Percentiles rank a stretch among this genome's conserved stretches.
phyloP scores from a whole-genome alignment of 1,284 basidiomycete genomes.

The Cutaneotrichosporon cutaneum region DNA sequence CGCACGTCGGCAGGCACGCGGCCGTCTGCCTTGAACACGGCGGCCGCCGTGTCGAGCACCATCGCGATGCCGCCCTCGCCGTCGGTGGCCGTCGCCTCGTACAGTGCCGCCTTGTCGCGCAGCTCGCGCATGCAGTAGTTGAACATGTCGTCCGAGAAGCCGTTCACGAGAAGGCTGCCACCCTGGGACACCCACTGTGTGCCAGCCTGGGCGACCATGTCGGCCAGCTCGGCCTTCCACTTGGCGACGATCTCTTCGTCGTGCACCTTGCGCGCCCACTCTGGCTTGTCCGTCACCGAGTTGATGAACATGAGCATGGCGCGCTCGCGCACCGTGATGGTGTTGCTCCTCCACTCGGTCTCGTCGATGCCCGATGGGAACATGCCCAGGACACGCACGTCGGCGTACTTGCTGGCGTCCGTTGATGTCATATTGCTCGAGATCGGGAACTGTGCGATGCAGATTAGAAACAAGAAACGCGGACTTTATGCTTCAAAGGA shows the following conservation, averaged over 20 bases:
- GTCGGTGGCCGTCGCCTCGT: not conserved
- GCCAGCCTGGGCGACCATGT: not conserved
- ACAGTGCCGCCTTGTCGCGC: slow-evolving; percentile 9
- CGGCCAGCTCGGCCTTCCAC: slow-evolving; percentile 16
- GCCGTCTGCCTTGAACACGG: slow-evolving; percentile 11
- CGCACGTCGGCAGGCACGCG: not conserved
- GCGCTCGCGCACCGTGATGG: slow-evolving; percentile 16
- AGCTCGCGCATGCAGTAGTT: slow-evolving; percentile 12
- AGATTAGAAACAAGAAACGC: too few relatives aligned
- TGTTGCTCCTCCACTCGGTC: slow-evolving; percentile 3
- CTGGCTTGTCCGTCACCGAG: slow-evolving; percentile 16
- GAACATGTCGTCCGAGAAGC: slow-evolving; percentile 15
- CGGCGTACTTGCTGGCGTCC: too few relatives aligned
- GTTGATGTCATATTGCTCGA: too few relatives aligned
- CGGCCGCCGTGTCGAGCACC: slow-evolving; percentile 10
- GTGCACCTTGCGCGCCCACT: slow-evolving; percentile 16
- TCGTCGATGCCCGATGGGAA: not conserved
- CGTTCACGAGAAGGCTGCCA: not conserved
- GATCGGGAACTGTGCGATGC: too few relatives aligned
- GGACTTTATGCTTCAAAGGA: too few relatives aligned
- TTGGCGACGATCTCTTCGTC: slow-evolving; percentile 18
- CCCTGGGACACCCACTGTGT: too few relatives aligned
- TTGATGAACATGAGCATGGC: slow-evolving; percentile 15
- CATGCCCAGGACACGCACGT: not conserved
- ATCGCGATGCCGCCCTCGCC: not conserved